A percentile compares a stretch with the other conserved stretches of the same genome.
Conservation (phyloP, 345 rosid genomes). For the Erysimum cheiranthoides region DNA sequence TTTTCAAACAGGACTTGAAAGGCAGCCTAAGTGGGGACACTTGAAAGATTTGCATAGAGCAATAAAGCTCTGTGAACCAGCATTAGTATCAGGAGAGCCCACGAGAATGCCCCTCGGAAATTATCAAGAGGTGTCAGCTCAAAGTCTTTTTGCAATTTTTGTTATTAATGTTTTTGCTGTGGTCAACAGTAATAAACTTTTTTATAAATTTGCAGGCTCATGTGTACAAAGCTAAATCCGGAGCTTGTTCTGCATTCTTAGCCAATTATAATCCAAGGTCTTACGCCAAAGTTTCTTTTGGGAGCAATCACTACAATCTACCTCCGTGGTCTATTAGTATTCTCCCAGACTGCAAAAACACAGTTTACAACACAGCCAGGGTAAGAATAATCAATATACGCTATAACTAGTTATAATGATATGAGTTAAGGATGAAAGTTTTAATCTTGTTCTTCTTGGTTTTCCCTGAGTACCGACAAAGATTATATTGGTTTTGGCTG, state of each 20-base stretch:
- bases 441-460: conserved; percentile 3
- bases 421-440: background rate
- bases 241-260: conserved; percentile 96
- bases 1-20: conserved; percentile 66
- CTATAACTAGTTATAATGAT: background rate
- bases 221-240: conserved; percentile 75
- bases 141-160: conserved; percentile 8
- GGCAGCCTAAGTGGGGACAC: conserved; percentile 99
- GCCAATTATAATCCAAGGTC: conserved; percentile 75
- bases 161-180: conserved; percentile 21
- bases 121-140: conserved; percentile 75
- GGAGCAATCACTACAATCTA: conserved; percentile 80
- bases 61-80: conserved; percentile 87
- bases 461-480: conserved; percentile 1
- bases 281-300: conserved; percentile 73
- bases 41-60: conserved; percentile 98
- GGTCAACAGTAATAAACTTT: conserved; percentile 11
- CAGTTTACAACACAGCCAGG: conserved; percentile 97
- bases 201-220: conserved; percentile 66
- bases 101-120: conserved; percentile 73
- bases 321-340: conserved; percentile 99
- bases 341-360: conserved; percentile 98
- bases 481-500: conserved; percentile 20
- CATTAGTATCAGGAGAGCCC: conserved; percentile 76
- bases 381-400: conserved; percentile 50